These are phyloP conservation scores for Mortierella sp. DNA, from an alignment of 371 early-diverging fungal species.

Conservation along the genomic window DNA sequence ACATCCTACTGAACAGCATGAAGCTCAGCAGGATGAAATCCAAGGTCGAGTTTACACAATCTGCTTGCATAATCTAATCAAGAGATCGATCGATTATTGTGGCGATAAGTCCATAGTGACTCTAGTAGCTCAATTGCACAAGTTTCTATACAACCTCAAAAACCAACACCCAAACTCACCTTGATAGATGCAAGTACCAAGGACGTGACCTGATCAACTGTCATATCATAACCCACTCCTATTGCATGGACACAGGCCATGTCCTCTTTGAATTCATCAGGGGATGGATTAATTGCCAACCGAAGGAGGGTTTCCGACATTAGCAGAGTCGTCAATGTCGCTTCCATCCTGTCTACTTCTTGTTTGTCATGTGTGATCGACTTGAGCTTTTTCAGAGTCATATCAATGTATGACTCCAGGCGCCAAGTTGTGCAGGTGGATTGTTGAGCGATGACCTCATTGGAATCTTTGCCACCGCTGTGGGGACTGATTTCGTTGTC, in stretches of 20 bases:
- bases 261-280: neutral
- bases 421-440: neutral
- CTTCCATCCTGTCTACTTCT: neutral
- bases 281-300: conserved; percentile 27
- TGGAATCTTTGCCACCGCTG: neutral
- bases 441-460: neutral
- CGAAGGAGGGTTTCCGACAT: conserved; percentile 21
- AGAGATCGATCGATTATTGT: too few relatives aligned
- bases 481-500: neutral
- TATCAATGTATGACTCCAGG: conserved; percentile 7
- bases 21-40: conserved; percentile 36
- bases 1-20: conserved; percentile 21
- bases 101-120: too few relatives aligned
- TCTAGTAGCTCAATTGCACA: too few relatives aligned
- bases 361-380: neutral
- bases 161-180: conserved; percentile 10
- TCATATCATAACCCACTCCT: conserved; percentile 28
- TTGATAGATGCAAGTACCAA: conserved; percentile 26
- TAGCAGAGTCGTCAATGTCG: conserved; percentile 3
- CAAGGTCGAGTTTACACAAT: conserved; percentile 9
- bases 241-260: conserved; percentile 10
- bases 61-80: conserved; percentile 3
- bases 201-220: conserved; percentile 33
- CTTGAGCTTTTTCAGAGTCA: neutral
- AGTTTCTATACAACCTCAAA: too few relatives aligned